Base-by-base conservation (phyloP, 2,329 filamentous ascomycete species). In the Cryoendolithus antarcticus region DNA sequence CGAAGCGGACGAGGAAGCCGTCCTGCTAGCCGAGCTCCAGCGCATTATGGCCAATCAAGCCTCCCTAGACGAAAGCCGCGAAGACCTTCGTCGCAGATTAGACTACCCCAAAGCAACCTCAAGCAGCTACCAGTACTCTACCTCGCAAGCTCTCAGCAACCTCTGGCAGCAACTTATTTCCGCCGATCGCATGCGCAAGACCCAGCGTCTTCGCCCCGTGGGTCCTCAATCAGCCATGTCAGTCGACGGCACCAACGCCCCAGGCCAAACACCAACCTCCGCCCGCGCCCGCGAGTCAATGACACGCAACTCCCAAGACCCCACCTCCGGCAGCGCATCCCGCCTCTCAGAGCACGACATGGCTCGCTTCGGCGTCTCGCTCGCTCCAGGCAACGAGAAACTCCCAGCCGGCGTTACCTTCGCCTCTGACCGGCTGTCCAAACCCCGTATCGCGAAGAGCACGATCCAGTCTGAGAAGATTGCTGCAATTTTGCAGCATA, bases 1-100 rank as follows among this genome's bases (percentile, higher is more conserved):
- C 46, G 89, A 98, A 62, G 83, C 89, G 19, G 79, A 84, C 45
- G 91, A 98, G 59, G 91, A 98, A 62, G 83, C 93, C 51, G 81
- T 85, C 28, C 66, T 98, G 2, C 72, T 98, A 11, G 73, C 89
- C 42, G 91, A 98, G 57, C 75, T 98, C 40, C 86, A 93, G 55
- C 81, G 91, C 43, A 96, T 98, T 48, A 75, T 93, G 54, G 80
- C 83, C 46, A 79, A 86, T 44, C 84, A 88, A 47, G 83, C 91
- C 49, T 79, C 77, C 41, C 81, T 96, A 55, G 85, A 93, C 56
- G 80, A 85, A 48, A 86, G 95, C 57, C 81, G 91, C 39, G 77
- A 80, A 49, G 58, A 74, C 93, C 33, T 94, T 89, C 63, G 75
- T 77, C 46, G 45, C 13, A 76, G 89, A 38, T 77, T 98, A 8